phyloP scores from a whole-genome alignment of 768 basidiomycete species.

The Termitomyces sp. region DNA sequence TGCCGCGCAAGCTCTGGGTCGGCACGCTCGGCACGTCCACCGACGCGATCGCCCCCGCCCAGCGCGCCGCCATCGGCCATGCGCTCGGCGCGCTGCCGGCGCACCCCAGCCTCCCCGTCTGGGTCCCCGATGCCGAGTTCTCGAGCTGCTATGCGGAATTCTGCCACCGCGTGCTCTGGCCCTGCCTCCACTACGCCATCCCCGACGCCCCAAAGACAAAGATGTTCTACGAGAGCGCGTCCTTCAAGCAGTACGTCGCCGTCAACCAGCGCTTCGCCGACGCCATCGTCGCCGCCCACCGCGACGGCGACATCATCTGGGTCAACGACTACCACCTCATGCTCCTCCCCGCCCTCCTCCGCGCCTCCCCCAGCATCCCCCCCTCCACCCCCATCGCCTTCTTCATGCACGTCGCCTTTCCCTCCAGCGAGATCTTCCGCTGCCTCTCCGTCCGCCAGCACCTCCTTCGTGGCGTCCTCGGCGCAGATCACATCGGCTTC shows the following conservation, averaged over 20 bases:
- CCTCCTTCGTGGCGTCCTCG: slow-evolving; percentile 85
- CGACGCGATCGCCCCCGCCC: slow-evolving; percentile 51
- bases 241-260: slow-evolving; percentile 80
- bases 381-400: slow-evolving; percentile 72
- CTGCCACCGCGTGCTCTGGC: slow-evolving; percentile 89
- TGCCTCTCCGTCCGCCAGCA: slow-evolving; percentile 77
- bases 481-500: slow-evolving; percentile 89
- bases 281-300: slow-evolving; percentile 71
- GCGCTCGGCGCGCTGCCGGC: slow-evolving; percentile 31
- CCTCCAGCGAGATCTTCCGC: slow-evolving; percentile 91
- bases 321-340: slow-evolving; percentile 97
- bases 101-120: slow-evolving; percentile 47
- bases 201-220: slow-evolving; percentile 87
- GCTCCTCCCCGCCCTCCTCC: slow-evolving; percentile 83
- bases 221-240: slow-evolving; percentile 70
- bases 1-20: slow-evolving; percentile 48
- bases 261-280: slow-evolving; percentile 92
- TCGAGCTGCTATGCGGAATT: slow-evolving; percentile 79
- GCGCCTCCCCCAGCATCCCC: slow-evolving; percentile 51
- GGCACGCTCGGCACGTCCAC: slow-evolving; percentile 73
- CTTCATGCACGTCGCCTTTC: slow-evolving; percentile 97
- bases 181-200: slow-evolving; percentile 79
- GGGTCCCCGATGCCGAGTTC: slow-evolving; percentile 81
- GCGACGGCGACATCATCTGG: slow-evolving; percentile 89
- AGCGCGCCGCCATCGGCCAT: slow-evolving; percentile 50